phyloP scores from a whole-genome alignment of 805 yeast species.

The Saturnispora hagleri region DNA sequence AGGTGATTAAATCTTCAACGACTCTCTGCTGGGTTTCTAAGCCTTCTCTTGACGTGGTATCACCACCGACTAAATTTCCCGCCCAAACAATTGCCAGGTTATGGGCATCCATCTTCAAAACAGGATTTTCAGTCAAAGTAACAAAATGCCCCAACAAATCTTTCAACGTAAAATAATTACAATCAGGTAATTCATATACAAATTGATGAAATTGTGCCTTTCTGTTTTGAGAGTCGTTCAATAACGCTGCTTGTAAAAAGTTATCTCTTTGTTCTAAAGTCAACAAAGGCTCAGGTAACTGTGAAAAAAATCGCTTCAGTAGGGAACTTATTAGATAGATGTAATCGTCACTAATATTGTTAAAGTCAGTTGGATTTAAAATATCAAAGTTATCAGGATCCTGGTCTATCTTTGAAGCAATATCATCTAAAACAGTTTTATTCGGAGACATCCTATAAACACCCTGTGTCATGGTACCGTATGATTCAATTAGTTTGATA shows the following conservation, averaged over 20 bases:
- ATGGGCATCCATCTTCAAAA: constrained; percentile 75
- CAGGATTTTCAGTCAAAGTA: constrained; percentile 30
- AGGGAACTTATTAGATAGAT: constrained; percentile 83
- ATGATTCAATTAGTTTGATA: constrained; percentile 73
- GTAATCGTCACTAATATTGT: constrained; percentile 63
- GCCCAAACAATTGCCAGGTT: constrained; percentile 93
- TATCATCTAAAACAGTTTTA: constrained; percentile 59
- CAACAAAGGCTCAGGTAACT: constrained; percentile 80
- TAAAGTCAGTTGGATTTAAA: constrained; percentile 45
- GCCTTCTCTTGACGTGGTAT: constrained; percentile 46
- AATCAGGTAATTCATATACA: constrained; percentile 86
- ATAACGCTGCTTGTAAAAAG: constrained; percentile 63
- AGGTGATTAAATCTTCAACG: constrained; percentile 73
- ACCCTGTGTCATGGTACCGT: constrained; percentile 83
- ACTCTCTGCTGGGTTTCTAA: constrained; percentile 41
- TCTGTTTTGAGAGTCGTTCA: constrained; percentile 45
- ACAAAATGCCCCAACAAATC: constrained; percentile 73
- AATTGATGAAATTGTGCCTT: constrained; percentile 78
- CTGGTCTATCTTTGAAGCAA: constrained; percentile 60
- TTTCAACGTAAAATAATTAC: constrained; percentile 86
- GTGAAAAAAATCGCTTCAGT: constrained; percentile 72
- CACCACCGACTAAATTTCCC: constrained; percentile 66
- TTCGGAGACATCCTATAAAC: constrained; percentile 83
- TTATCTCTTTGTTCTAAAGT: constrained; percentile 52
- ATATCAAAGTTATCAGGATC: constrained; percentile 58